Base-by-base conservation (phyloP, 768 basidiomycete genomes). In the Leccinum sublutescens region DNA sequence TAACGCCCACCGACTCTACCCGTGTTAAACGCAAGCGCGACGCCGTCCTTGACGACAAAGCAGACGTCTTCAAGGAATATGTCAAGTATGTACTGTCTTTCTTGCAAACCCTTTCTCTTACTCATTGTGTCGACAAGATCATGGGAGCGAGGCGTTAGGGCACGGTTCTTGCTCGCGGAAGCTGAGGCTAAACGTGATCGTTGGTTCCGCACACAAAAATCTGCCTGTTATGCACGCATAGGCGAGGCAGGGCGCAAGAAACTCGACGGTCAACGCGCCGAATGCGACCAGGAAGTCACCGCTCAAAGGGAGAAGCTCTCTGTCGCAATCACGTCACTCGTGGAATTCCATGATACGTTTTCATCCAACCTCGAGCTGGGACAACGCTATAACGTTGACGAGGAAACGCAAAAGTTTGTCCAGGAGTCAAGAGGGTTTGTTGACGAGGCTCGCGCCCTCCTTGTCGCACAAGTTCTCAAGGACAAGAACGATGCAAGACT, bases 191-290 rank as follows among this genome's bases (percentile, higher is more conserved):
- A 73, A 40, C 72, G 63, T 31, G 60, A 64, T 10, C 68, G 68
- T 38, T 73, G 74, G 74, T 63, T 58, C 50, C 66, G 66, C 23
- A 66, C 70, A 8, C 72, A 74, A 43, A 75, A 73, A 40, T 73
- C 72, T 57, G 15, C 56, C 7, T 60, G 62, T 40, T 73, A 68
- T 59, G 50, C 59, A 47, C 72, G 74, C 51, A 63, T 73, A 52
- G 72, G 72, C 45, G 68, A 70, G 43, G 70, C 66, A 21, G 72
- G 72, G 34, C 64, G 70, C 23, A 62, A 65, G n/a, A 69, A 27
- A 56, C 70, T 73, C 12, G 72, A 73, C 34, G 64, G 23, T 7
- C 65, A 68, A 52, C 72, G 72, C 45, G 17, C 63, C 33, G 68
- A 66, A 54, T 70, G 60, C 17, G 73, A 75, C n/a, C 62, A 63